Evolutionary conservation across 2,329 filamentous ascomycete genomes (phyloP), one percentile per base, ranked within the genome.

Genomic region (Claviceps lovelessii): DNA sequence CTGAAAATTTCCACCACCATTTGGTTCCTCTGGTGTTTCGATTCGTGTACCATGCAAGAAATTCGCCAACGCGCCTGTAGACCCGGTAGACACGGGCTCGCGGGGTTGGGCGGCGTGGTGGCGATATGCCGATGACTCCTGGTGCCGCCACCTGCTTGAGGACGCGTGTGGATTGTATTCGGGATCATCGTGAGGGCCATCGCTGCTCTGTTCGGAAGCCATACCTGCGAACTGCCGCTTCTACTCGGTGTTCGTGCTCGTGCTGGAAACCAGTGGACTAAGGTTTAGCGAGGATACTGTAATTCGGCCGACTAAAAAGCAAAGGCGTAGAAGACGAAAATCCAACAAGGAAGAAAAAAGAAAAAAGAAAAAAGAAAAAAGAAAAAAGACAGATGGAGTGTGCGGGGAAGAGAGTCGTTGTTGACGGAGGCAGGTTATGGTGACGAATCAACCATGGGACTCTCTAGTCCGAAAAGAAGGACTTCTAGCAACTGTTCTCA

Each of bases 111-210:
- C 72, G 39, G 77, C 78, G 63, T 76, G 70, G 52, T 73, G 73
- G 51, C 73, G 73, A 62, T 73, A 84, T 39, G 78, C 71, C 13
- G 71, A 70, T 1, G 81, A 84, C 64, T 85, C 81, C 63, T 83
- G 78, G 63, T 84, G 81, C 54, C 81, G 76, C 81, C 81, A 84
- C 61, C 72, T 72, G 63, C 70, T 81, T 45, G 74, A 62, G 9
- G 80, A 84, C 42, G 76, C 75, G 62, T 83, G 70, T 3, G 76
- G 78, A 61, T 83, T 81, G 56, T 63, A 68, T 54, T 66, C 56
- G 10, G 53, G 11, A 35, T 55, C 53, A 41, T 57, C 42, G 39
- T 49, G 41, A 15, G 50, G 53, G 48, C 33, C 47, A 29, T 52
- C 53, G 19, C 39, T 48, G 51, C 42, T 46, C 39, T 53, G 56